Base-by-base conservation (phyloP, 148 eudicot genomes). In the Rhododendron henanense region DNA sequence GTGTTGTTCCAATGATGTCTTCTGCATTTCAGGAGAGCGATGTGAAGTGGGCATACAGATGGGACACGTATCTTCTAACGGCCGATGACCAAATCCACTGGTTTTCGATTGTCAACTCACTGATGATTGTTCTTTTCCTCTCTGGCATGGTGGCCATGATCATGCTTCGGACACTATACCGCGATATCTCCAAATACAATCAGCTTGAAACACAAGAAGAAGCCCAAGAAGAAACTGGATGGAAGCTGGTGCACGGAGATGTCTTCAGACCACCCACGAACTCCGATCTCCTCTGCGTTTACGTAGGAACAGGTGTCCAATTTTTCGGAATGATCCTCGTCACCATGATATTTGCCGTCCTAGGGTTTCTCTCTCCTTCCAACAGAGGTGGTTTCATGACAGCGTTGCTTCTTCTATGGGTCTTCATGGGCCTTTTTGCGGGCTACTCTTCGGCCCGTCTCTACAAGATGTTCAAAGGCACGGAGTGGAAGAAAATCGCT, bases 81-180 rank as follows among this genome's bases (percentile, higher is more conserved):
- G 84, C 90, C 9, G 92, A 92, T 85, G 93, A 92, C 86, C 93
- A 92, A 85, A 90, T 92, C 73, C 93, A 90, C 78, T 92, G 93
- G 93, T 92, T 90, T 87, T 92, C 93, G 13, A 90, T 92, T 16
- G 93, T 90, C 28, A 92, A 92, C 78, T 92, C 93, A 23, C 88
- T 92, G 81, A 92, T 90, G 93, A 92, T 92, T 79, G 93, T 92
- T 55, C 93, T 92, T 73, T 92, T 92, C 91, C 91, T 92, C 53
- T 92, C 93, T 5, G 93, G 93, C 18, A 92, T 90, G 93, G 93
- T 92, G 51, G 93, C 93, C 25, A 90, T 90, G 93, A 92, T 92
- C 83, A 92, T 92, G 93, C 83, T 92, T 75, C 76, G 93, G 55
- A 92, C 93, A 83, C 90, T 92, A n/a, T 90, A 89, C 80, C 91